Evolutionary conservation across 2,329 filamentous ascomycete genomes (phyloP).

Genomic region (Fusarium cicatricum): DNA sequence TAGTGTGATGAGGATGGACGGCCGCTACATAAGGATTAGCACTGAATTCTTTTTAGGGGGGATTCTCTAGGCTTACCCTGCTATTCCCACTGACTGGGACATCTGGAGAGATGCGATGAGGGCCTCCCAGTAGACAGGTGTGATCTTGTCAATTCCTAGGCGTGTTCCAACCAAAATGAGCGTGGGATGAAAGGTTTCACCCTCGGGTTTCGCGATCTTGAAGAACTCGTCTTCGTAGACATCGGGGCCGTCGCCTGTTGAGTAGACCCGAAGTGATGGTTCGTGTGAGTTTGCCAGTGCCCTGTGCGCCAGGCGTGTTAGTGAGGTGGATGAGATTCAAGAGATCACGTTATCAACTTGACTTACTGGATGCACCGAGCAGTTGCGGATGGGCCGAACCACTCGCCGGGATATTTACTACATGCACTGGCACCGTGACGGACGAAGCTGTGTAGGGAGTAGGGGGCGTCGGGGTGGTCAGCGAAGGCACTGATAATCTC

Average conservation of each 20-base stretch:
- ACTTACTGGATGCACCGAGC: conserved; percentile 91
- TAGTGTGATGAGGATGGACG: conserved; percentile 86
- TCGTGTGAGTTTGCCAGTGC: conserved; percentile 75
- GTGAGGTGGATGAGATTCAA: neutral
- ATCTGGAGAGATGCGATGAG: conserved; percentile 85
- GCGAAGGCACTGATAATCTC: conserved; percentile 83
- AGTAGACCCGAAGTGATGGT: conserved; percentile 79
- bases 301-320: conserved; percentile 53
- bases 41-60: neutral
- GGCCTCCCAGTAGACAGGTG: conserved; percentile 94
- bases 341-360: neutral
- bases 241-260: conserved; percentile 88
- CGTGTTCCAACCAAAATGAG: conserved; percentile 89
- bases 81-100: conserved; percentile 93
- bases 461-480: conserved; percentile 84
- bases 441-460: conserved; percentile 96
- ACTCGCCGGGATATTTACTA: conserved; percentile 94
- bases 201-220: conserved; percentile 74
- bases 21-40: conserved; percentile 63
- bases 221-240: conserved; percentile 92
- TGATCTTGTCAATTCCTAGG: conserved; percentile 93
- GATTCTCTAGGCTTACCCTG: conserved; percentile 70
- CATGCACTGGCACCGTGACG: conserved; percentile 85
- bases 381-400: conserved; percentile 98
- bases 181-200: conserved; percentile 78